phyloP scores from a whole-genome alignment of 208 protist species.

The Acanthamoeba rhysodes region DNA sequence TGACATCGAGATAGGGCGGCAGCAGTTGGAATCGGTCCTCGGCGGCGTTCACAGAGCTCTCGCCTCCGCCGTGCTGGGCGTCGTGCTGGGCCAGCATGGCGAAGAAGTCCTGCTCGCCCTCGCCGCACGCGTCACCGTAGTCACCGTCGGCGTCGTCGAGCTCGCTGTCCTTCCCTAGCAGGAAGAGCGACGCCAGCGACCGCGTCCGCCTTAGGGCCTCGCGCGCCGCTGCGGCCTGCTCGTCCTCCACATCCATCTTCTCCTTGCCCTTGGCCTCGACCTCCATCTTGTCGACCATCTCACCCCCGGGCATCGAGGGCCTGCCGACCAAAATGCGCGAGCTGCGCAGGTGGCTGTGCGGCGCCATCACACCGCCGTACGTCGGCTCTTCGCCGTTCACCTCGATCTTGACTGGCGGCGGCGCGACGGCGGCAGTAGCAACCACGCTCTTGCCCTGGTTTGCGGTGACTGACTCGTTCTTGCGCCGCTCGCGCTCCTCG shows the following conservation, averaged over 20 bases:
- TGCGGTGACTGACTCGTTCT: background rate
- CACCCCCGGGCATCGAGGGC: too few species aligned
- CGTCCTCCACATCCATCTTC: background rate
- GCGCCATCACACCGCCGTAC: background rate
- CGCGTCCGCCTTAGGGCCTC: background rate
- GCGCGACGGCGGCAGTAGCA: too few species aligned
- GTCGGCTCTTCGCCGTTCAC: too few species aligned
- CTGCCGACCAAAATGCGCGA: background rate
- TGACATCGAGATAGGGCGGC: background rate
- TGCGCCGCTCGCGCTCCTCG: background rate
- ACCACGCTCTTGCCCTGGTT: background rate
- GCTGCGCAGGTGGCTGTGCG: background rate
- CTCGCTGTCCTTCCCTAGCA: background rate
- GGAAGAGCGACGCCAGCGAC: constrained; percentile 21
- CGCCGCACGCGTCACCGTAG: background rate
- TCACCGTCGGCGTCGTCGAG: background rate
- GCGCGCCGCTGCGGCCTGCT: background rate
- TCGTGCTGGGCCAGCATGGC: background rate
- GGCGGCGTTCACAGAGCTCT: background rate
- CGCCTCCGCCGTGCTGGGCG: background rate
- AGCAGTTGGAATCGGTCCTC: background rate
- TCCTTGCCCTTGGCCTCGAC: background rate
- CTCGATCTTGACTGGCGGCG: background rate
- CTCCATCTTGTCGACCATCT: background rate
- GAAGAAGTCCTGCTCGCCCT: background rate